A percentile compares a stretch with the other conserved stretches of the same genome.
Conservation (phyloP, 1,284 basidiomycete species). For the Boletellus deceptivus region DNA sequence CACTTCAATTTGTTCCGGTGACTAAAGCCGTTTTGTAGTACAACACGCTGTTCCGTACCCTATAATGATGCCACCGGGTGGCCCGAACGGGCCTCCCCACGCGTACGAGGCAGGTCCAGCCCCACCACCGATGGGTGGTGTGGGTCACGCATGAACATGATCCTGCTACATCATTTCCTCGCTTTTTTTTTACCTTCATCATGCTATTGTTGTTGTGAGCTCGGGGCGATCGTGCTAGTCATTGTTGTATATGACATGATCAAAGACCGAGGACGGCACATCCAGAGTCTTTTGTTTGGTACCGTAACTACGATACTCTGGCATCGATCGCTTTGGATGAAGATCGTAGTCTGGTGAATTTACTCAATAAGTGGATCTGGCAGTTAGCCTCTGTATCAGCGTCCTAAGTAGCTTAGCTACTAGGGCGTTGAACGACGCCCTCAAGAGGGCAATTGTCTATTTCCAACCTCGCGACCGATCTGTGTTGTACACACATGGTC, state of each 20-base stretch:
- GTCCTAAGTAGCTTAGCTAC: no score
- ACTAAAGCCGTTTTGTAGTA: conserved; percentile 48
- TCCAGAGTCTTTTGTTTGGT: conserved; percentile 15
- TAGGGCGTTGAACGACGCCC: no score
- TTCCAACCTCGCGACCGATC: no score
- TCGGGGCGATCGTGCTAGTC: conserved; percentile 23
- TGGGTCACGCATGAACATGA: conserved; percentile 33
- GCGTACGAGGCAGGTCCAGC: conserved; percentile 68
- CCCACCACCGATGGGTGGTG: conserved; percentile 73
- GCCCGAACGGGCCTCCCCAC: conserved; percentile 59
- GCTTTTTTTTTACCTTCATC: conserved; percentile 13
- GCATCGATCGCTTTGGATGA: conserved; percentile 31
- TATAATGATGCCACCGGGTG: conserved; percentile 75
- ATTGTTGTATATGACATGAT: conserved; percentile 31
- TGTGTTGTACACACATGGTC: no score
- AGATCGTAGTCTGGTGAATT: not conserved
- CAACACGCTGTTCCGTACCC: conserved; percentile 79
- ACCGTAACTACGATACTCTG: conserved; percentile 32
- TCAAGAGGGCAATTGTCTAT: no score
- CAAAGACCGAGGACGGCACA: conserved; percentile 8
- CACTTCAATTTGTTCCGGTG: conserved; percentile 14
- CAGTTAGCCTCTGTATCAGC: no score
- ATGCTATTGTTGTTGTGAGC: conserved; percentile 29
- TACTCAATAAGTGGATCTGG: no score
- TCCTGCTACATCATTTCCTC: conserved; percentile 7